These are phyloP conservation scores for Cyclotella sp. DNA, from an alignment of 108 stramenopile genomes.

Conservation along the genomic window DNA sequence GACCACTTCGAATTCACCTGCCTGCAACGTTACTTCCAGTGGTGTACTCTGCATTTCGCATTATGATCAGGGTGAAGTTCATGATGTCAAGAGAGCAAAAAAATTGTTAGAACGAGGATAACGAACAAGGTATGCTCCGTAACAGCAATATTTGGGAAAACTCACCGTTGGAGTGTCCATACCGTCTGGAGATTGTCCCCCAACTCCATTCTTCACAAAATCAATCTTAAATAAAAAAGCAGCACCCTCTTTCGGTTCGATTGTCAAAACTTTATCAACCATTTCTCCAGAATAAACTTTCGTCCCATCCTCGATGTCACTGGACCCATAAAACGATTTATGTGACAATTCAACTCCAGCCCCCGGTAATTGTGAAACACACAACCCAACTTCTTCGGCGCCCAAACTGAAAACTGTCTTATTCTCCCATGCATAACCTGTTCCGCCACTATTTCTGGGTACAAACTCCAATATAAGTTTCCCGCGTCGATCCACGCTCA, in stretches of 20 bases:
- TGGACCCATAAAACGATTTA: slow-evolving; percentile 13
- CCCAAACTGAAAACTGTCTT: slow-evolving; percentile 55
- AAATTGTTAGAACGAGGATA: background rate
- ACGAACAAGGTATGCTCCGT: background rate
- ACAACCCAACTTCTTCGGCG: slow-evolving; percentile 62
- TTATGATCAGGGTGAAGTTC: background rate
- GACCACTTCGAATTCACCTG: slow-evolving; percentile 68
- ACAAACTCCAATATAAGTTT: slow-evolving; percentile 63
- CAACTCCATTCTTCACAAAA: slow-evolving; percentile 56
- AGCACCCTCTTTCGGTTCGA: slow-evolving; percentile 58
- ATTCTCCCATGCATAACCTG: slow-evolving; percentile 40
- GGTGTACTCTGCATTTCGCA: slow-evolving; percentile 32
- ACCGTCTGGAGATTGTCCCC: slow-evolving; percentile 51
- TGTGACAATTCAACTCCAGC: slow-evolving; percentile 56
- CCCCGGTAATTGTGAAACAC: slow-evolving; percentile 54
- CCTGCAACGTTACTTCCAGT: slow-evolving; percentile 54
- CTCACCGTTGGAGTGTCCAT: slow-evolving; percentile 31
- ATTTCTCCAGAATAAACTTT: slow-evolving; percentile 34
- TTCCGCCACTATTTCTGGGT: slow-evolving; percentile 43
- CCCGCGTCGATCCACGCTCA: slow-evolving; percentile 50
- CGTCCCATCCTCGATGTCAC: slow-evolving; percentile 9
- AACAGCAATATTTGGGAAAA: background rate
- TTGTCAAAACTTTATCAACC: slow-evolving; percentile 65
- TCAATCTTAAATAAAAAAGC: slow-evolving; percentile 58
- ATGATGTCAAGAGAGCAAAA: background rate